Base-by-base conservation (phyloP, 2,329 filamentous ascomycete species). In the Cytospora paraplurivora region DNA sequence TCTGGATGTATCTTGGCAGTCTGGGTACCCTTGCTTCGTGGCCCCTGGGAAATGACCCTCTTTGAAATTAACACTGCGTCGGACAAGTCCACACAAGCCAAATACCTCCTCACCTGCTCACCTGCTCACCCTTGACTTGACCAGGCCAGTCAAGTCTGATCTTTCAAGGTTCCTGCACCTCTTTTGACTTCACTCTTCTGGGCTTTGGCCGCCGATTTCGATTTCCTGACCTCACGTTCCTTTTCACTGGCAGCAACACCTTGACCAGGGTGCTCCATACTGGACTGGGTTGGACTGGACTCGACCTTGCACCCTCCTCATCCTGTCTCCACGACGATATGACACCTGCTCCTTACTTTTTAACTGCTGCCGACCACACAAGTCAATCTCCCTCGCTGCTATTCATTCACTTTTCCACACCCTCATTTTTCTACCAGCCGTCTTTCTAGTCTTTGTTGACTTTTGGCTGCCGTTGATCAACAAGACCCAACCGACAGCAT, bases 181-280 rank as follows among this genome's bases (percentile, higher is more conserved):
- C 27, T 27, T 47, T 47, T 47, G 44, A 47, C 8, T n/a, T 44
- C 41, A 44, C 41, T 44, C 2, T n/a, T n/a, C 41, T 47, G n/a
- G 44, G 44, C 44, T 47, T 27, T 21, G 7, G n/a, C 19, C 44
- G n/a, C 17, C 44, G n/a, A 21, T 47, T 47, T 7, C 44, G n/a
- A 11, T 47, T 47, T 47, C n/a, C 44, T 47, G 27, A 27, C 27
- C 27, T 27, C 27, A 27, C n/a, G 21, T 47, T 47, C 8, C 44
- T 47, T 47, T 10, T 21, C n/a, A 19, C 44, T 47, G 21, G 44
- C n/a, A 47, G 4, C 15, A 19, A 19, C 7, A 47, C n/a, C 44
- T 21, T 44, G 54, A 37, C 35, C 58, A 37, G 51, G 51, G 27
- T 61, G 37, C 51, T 55, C 38, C 51, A 51, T 61, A 55, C 41